Evolutionary conservation across 1,139 yeast genomes (phyloP), one percentile per base, ranked within the genome.

Genomic region (Nadsonia commutata): DNA sequence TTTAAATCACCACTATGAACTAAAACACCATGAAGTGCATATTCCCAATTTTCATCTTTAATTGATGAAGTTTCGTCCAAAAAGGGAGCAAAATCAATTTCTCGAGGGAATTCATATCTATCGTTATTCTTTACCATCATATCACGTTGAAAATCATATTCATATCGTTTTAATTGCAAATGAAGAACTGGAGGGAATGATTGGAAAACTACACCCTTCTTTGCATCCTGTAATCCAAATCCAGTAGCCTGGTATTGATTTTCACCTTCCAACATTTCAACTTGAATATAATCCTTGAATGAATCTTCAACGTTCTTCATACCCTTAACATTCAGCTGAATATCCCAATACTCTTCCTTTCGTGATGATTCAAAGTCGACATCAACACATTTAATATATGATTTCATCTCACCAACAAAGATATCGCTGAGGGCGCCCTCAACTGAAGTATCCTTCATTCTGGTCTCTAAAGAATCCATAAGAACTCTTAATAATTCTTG

Each of bases 331-430:
- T 90, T 90, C 52, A 90, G 68, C 60, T 93, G 98, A 49, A 90
- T 82, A 65, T 90, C 98, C 99, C 99, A 90, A 56, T 84, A 90
- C 56, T 93, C 98, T 61, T 90, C 99, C 5, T 73, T 76, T 51
- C 96, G 71, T 2, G 95, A 78, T 20, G 95, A 82, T 63, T 90
- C 98, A 60, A 84, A 90, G 43, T 90, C 88, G n/a, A 90, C 97
- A 59, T 88, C 76, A 42, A 90, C 77, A 65, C 99, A 90, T 58
- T 84, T 82, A 56, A 93, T 83, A 58, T 77, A 90, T 52, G 95
- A 84, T 61, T 83, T 90, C 97, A 88, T 90, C 61, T 83, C 88
- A 18, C 97, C 99, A 17, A 90, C 98, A 64, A 93, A 90, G 5
- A 88, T 72, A 48, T 83, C 80, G 56, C 77, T 83, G 46, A 90